Percentiles rank a stretch among this genome's conserved stretches.
Conservation (phyloP, 768 basidiomycete genomes). For the Hemileccinum impolitum region DNA sequence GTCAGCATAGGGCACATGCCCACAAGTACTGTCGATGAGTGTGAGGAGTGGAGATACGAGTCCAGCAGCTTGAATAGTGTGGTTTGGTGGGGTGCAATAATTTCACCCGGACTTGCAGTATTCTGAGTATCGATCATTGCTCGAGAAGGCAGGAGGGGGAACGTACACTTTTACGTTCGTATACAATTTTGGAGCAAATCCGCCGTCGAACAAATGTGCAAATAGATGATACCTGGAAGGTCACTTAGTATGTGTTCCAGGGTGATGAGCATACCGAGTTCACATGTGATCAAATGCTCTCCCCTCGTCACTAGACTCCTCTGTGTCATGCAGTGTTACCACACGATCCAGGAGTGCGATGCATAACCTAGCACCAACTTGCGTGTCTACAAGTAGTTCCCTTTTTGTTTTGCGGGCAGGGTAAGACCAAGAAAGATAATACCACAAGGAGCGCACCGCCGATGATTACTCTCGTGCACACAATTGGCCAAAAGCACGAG, state of each 20-base stretch:
- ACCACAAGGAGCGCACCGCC: constrained; percentile 46
- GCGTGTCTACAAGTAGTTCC: constrained; percentile 48
- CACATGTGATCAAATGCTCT: constrained; percentile 79
- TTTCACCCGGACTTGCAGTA: constrained; percentile 55
- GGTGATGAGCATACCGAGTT: constrained; percentile 9
- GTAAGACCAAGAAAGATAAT: constrained; percentile 9
- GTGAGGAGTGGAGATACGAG: constrained; percentile 67
- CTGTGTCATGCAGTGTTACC: constrained; percentile 64
- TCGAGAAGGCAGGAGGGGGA: background rate
- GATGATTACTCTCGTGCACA: constrained; percentile 49
- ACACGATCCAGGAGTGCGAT: constrained; percentile 68
- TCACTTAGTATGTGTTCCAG: constrained; percentile 10
- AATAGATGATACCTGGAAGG: constrained; percentile 59
- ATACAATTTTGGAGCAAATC: constrained; percentile 59
- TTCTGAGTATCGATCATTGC: constrained; percentile 10
- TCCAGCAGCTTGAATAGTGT: constrained; percentile 86
- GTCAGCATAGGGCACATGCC: constrained; percentile 57
- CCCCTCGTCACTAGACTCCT: constrained; percentile 60
- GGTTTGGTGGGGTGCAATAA: constrained; percentile 81
- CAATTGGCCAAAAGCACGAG: constrained; percentile 75
- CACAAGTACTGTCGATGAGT: constrained; percentile 35
- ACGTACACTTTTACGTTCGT: constrained; percentile 58
- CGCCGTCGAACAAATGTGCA: constrained; percentile 57
- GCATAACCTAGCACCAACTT: constrained; percentile 62
- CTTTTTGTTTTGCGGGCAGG: constrained; percentile 26